Conservation (phyloP, 148 eudicot genomes). For the Rhododendron griersonianum region DNA sequence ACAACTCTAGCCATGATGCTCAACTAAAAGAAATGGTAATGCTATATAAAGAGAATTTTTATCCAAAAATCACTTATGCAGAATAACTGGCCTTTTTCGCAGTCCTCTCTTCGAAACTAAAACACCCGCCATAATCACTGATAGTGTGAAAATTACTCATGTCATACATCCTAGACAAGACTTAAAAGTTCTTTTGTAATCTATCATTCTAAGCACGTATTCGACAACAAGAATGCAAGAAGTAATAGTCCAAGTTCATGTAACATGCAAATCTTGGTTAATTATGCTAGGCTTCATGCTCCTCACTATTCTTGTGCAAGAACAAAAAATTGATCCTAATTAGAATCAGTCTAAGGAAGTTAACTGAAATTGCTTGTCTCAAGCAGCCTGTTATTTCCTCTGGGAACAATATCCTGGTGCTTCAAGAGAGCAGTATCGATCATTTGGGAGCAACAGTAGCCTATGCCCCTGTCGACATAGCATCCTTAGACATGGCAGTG, state of each 20-base stretch:
- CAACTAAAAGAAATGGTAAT: not conserved
- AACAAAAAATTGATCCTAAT: not conserved
- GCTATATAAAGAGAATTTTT: not conserved
- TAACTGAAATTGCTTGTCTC: not conserved
- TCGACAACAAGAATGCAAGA: not conserved
- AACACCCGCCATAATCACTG: not conserved
- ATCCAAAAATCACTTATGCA: not conserved
- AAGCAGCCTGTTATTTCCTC: constrained; percentile 29
- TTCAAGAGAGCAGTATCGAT: constrained; percentile 42
- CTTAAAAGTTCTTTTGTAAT: not conserved
- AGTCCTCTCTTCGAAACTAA: not conserved
- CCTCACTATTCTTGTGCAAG: not conserved
- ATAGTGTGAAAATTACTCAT: not conserved
- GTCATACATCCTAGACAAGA: not conserved
- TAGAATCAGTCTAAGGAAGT: too few relatives aligned
- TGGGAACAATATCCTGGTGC: constrained; percentile 23
- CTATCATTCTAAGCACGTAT: not conserved
- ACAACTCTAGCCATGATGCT: not conserved
- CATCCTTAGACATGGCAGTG: constrained; percentile 5
- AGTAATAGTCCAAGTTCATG: not conserved
- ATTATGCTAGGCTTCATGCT: not conserved
- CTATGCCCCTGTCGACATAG: constrained; percentile 34
- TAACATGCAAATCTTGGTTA: not conserved
- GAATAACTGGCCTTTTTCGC: not conserved
- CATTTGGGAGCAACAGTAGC: constrained; percentile 28